Conservation (phyloP, 768 basidiomycete genomes). For the Termitomyces sp. region DNA sequence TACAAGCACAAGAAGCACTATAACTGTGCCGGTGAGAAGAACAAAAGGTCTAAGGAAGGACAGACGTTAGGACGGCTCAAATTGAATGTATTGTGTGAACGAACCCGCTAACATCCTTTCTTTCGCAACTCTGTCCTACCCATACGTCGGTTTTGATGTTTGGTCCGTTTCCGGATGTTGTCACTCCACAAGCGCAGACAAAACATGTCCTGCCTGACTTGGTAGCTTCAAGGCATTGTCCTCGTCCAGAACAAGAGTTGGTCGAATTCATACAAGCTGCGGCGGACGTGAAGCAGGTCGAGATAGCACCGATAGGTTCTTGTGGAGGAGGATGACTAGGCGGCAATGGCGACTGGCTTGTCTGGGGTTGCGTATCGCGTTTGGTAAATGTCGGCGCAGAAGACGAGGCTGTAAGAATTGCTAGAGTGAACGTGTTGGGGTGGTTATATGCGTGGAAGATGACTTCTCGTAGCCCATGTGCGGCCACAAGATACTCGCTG, state of each 20-base stretch:
- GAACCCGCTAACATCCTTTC: slow-evolving; percentile 76
- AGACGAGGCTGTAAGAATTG: slow-evolving; percentile 45
- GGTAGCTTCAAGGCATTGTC: slow-evolving; percentile 54
- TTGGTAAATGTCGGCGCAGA: slow-evolving; percentile 19
- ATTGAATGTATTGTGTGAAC: slow-evolving; percentile 21
- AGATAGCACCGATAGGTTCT: slow-evolving; percentile 50
- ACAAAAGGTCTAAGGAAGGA: slow-evolving; percentile 55
- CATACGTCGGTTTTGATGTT: slow-evolving; percentile 57
- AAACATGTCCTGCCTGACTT: slow-evolving; percentile 55
- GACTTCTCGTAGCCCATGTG: slow-evolving; percentile 38
- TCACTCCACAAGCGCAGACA: slow-evolving; percentile 45
- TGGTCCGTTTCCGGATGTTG: slow-evolving; percentile 42
- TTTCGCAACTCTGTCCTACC: slow-evolving; percentile 74
- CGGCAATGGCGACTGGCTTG: slow-evolving; percentile 44
- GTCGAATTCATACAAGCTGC: slow-evolving; percentile 60
- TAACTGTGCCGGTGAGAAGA: slow-evolving; percentile 61
- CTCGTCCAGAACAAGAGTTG: slow-evolving; percentile 61
- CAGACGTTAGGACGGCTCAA: slow-evolving; percentile 5
- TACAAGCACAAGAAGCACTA: slow-evolving; percentile 59
- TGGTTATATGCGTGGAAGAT: slow-evolving; percentile 38
- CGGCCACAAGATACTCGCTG: slow-evolving; percentile 46
- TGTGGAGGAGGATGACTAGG: slow-evolving; percentile 34
- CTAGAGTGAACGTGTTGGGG: slow-evolving; percentile 35
- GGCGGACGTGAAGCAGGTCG: slow-evolving; percentile 54
- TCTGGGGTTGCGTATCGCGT: slow-evolving; percentile 33